These are phyloP conservation scores for Epichloe sibirici DNA, from an alignment of 2,329 filamentous ascomycete genomes.

Conservation along the genomic window DNA sequence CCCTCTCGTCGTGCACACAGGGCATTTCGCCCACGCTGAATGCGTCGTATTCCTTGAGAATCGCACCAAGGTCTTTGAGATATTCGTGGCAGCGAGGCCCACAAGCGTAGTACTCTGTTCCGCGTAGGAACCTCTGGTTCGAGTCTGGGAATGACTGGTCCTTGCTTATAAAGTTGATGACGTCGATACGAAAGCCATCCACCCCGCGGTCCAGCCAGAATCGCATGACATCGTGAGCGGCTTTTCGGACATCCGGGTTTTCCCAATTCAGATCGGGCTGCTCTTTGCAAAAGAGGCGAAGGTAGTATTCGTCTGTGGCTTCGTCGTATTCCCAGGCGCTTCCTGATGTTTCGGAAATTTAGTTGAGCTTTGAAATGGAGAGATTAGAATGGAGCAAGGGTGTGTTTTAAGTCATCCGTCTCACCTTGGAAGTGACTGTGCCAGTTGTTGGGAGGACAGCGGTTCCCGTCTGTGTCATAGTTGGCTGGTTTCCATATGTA, in stretches of 20 bases:
- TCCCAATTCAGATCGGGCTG: conserved; percentile 76
- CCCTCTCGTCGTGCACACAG: conserved; percentile 27
- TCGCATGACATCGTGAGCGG: conserved; percentile 55
- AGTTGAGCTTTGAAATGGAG: background rate
- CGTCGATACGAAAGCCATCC: conserved; percentile 55
- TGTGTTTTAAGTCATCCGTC: background rate
- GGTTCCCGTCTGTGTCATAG: conserved; percentile 42
- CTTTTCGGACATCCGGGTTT: conserved; percentile 48
- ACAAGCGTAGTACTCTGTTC: conserved; percentile 38
- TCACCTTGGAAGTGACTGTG: conserved; percentile 26
- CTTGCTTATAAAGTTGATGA: conserved; percentile 57
- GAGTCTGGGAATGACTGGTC: conserved; percentile 42
- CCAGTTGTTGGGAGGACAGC: conserved; percentile 51
- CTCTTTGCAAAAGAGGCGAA: conserved; percentile 56
- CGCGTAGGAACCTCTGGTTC: conserved; percentile 17
- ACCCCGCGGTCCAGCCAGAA: conserved; percentile 64
- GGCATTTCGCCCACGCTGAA: conserved; percentile 42
- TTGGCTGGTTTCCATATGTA: conserved; percentile 54
- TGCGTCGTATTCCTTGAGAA: conserved; percentile 34
- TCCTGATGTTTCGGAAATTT: background rate
- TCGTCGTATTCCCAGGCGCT: conserved; percentile 38
- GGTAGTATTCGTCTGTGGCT: conserved; percentile 40
- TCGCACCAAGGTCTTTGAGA: conserved; percentile 30
- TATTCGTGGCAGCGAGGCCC: conserved; percentile 37
- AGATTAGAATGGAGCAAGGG: background rate